phyloP scores from a whole-genome alignment of 306 rosid species.

The Lithocarpus polystachyus region DNA sequence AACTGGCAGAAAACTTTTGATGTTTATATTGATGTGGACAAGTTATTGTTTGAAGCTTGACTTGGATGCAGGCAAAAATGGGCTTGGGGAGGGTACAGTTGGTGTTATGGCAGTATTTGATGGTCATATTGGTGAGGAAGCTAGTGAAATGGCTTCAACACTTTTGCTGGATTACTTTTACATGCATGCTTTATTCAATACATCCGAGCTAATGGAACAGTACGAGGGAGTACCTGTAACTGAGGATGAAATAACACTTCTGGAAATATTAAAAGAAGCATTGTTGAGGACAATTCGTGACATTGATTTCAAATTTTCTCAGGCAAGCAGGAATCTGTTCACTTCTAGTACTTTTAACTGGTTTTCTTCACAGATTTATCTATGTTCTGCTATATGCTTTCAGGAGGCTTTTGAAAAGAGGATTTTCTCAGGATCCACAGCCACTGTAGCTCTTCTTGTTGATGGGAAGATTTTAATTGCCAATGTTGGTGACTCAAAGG shows the following conservation, averaged over 20 bases:
- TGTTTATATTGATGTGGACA: background rate
- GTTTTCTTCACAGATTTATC: background rate
- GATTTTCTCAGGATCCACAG: conserved; percentile 1
- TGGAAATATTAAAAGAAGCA: background rate
- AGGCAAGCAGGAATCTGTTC: background rate
- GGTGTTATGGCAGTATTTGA: conserved; percentile 9
- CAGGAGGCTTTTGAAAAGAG: conserved; percentile 1
- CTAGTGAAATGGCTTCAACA: conserved; percentile 5
- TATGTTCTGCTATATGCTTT: background rate
- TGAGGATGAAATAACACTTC: background rate
- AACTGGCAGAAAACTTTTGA: background rate
- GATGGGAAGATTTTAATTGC: background rate
- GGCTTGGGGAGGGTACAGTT: background rate
- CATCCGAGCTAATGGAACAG: background rate
- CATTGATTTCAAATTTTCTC: background rate
- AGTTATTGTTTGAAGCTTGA: background rate
- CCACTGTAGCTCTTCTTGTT: background rate
- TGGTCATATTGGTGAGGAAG: conserved; percentile 2
- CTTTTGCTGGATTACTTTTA: background rate
- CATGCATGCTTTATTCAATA: background rate
- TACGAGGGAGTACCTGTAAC: background rate
- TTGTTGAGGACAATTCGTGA: background rate
- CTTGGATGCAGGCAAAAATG: background rate
- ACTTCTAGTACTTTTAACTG: background rate
- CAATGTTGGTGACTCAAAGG: conserved; percentile 10